Conservation (phyloP, 768 basidiomycete genomes). For the Candolleomyces aberdarensis region DNA sequence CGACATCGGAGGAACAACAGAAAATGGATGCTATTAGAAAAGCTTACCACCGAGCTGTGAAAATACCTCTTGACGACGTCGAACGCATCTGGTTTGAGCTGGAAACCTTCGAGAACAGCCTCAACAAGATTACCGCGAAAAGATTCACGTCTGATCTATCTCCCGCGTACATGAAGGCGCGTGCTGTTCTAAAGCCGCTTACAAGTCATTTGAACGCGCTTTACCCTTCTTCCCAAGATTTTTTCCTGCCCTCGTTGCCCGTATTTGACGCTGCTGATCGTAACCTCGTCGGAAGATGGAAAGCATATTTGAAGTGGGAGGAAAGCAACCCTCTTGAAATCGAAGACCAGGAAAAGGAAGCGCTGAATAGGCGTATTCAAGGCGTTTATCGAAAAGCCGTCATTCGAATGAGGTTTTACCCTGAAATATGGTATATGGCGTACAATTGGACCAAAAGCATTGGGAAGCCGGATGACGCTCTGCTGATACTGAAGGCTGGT, state of each 20-base stretch:
- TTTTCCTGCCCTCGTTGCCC: slow-evolving; percentile 68
- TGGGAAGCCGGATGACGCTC: slow-evolving; percentile 78
- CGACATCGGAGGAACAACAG: slow-evolving; percentile 96
- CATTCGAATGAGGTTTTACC: slow-evolving; percentile 89
- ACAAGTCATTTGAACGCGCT: slow-evolving; percentile 64
- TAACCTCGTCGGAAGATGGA: slow-evolving; percentile 81
- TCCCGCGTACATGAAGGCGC: slow-evolving; percentile 92
- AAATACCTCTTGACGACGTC: slow-evolving; percentile 91
- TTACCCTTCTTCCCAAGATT: slow-evolving; percentile 39
- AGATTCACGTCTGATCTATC: slow-evolving; percentile 94
- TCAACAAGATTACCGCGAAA: slow-evolving; percentile 94
- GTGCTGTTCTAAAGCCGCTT: slow-evolving; percentile 81
- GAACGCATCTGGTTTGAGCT: slow-evolving; percentile 92
- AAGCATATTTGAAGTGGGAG: slow-evolving; percentile 92
- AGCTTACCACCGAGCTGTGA: slow-evolving; percentile 90
- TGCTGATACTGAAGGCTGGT: slow-evolving; percentile 74
- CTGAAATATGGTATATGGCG: slow-evolving; percentile 97
- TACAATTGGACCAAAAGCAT: slow-evolving; percentile 73
- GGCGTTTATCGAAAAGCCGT: slow-evolving; percentile 88
- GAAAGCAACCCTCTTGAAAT: slow-evolving; percentile 91
- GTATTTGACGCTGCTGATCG: slow-evolving; percentile 73
- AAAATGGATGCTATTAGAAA: slow-evolving; percentile 92
- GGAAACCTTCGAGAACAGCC: slow-evolving; percentile 83
- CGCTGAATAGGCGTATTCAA: slow-evolving; percentile 67
- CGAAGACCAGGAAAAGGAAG: slow-evolving; percentile 73